Base-by-base conservation (phyloP, 768 basidiomycete species). In the Ramaria rubella region DNA sequence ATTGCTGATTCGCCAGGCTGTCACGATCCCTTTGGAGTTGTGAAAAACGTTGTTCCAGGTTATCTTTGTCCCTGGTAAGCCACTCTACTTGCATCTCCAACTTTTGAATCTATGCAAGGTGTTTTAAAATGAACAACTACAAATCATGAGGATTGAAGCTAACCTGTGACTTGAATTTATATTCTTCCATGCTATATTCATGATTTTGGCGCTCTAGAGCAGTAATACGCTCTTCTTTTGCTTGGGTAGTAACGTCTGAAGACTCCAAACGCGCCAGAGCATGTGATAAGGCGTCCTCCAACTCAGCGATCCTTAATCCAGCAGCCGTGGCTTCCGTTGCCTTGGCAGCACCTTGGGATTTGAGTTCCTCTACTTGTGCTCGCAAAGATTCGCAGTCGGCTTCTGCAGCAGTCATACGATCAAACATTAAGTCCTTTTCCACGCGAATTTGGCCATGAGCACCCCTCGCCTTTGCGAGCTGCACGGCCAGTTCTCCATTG, bases 401-500 rank as follows among this genome's bases (percentile, higher is more conserved):
- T 66, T 91, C 89, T 0, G 74, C 73, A 23, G 73, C 72, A 23
- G 67, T 70, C 29, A 88, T 70, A 60, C 86, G 86, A 60, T 90
- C 86, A 21, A 64, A 69, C 45, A 90, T 67, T 34, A 80, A 72
- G 49, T 91, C 90, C 70, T 90, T 93, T 73, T 93, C 90, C 14
- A 87, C 87, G 15, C 87, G 82, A 5, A 86, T 78, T 64, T 87
- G 85, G 0, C 88, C 87, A 62, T 89, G 84, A 14, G 83, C 81
- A 21, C 82, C 81, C 52, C 87, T 85, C 49, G 90, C 86, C 70
- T 88, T 89, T 12, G 82, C 79, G 11, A 92, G 63, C 63, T 90
- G 85, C 31, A 83, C 72, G 63, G 90, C 87, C 49, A 82, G 75
- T 6, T 91, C 89, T 7, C 78, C 72, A 65, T 88, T 90, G 17